Base-by-base conservation (phyloP, 257 asterid genomes). In the Fraxinus pennsylvanica region DNA sequence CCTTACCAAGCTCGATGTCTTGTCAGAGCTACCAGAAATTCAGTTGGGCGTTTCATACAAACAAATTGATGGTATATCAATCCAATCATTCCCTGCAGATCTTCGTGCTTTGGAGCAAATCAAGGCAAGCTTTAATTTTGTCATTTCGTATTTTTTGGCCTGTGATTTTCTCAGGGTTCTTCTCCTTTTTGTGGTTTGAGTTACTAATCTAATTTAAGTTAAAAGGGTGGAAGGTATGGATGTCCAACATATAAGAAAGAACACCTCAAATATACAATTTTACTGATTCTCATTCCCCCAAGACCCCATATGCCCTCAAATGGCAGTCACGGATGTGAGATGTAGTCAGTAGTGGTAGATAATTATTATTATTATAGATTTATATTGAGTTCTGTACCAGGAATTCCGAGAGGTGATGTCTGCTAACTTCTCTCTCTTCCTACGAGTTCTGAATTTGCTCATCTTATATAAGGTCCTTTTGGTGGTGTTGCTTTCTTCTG, bases 1-100 rank as follows among this genome's bases (percentile, higher is more conserved):
- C 88, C 97, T 96, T 61, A 96, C 99, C 59, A 93, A 96, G 72
- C 97, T 96, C 22, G 99, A 96, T 10, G 99, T 96, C 3, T 80
- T 93, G 80, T 96, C 99, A 13, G 92, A 91, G 75, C 84, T 93
- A 15, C 78, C 89, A 10, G 99, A 96, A 79, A 91, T 93, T 72
- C 88, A 89, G 80, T 72, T 93, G 88, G 99, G 98, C 54, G 87
- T 93, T 81, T 75, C 94, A 14, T 96, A 96, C 88, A 88, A 84
- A 83, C 87, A 77, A 22, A 45, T 29, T 35, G 93, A 89, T 76
- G 94, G 91, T 54, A 79, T 97, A 27, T 89, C 92, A 59, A 6
- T 91, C 72, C 89, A 80, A 25, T 91, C 97, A 15, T 96, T 92
- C 82, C 99, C 97, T 75, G 81, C 92, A n/a, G 98, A 96, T 80